phyloP scores from a whole-genome alignment of 805 yeast species.

The Lachancea sp. region DNA sequence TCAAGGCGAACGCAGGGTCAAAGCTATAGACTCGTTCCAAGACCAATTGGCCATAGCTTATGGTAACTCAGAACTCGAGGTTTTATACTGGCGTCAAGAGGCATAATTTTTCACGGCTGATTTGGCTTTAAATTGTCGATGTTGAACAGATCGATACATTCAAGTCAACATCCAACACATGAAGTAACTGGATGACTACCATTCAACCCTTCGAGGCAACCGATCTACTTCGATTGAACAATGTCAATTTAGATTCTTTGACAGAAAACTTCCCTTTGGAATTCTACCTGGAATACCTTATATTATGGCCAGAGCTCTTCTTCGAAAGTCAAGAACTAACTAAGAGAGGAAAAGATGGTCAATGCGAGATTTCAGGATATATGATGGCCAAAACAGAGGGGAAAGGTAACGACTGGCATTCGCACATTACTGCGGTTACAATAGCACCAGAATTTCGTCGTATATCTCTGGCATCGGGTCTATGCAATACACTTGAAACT shows the following conservation, averaged over 20 bases:
- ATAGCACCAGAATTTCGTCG: slow-evolving; percentile 77
- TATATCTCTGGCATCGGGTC: slow-evolving; percentile 73
- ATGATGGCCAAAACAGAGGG: slow-evolving; percentile 99
- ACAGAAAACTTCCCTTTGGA: slow-evolving; percentile 87
- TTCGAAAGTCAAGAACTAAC: slow-evolving; percentile 60
- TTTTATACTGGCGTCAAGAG: slow-evolving; percentile 6
- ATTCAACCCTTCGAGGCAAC: slow-evolving; percentile 81
- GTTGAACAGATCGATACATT: too few species aligned
- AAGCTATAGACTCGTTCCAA: slow-evolving; percentile 18
- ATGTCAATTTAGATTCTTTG: slow-evolving; percentile 77
- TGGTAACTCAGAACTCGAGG: slow-evolving; percentile 15
- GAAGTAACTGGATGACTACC: slow-evolving; percentile 61
- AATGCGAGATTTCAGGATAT: slow-evolving; percentile 47
- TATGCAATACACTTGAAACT: slow-evolving; percentile 68
- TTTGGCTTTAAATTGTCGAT: neutral
- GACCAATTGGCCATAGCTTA: slow-evolving; percentile 12
- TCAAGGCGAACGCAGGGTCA: slow-evolving; percentile 26
- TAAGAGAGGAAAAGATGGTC: slow-evolving; percentile 22
- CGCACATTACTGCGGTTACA: slow-evolving; percentile 95
- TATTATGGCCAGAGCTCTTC: slow-evolving; percentile 82
- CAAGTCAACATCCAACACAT: neutral
- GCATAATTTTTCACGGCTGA: slow-evolving; percentile 2
- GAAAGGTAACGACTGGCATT: slow-evolving; percentile 77
- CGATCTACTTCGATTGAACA: slow-evolving; percentile 66
- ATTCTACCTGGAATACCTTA: slow-evolving; percentile 77